Evolutionary conservation across 169 alveolate genomes (phyloP), one percentile per base, ranked within the genome.

Genomic region (Plasmodium ovale): DNA sequence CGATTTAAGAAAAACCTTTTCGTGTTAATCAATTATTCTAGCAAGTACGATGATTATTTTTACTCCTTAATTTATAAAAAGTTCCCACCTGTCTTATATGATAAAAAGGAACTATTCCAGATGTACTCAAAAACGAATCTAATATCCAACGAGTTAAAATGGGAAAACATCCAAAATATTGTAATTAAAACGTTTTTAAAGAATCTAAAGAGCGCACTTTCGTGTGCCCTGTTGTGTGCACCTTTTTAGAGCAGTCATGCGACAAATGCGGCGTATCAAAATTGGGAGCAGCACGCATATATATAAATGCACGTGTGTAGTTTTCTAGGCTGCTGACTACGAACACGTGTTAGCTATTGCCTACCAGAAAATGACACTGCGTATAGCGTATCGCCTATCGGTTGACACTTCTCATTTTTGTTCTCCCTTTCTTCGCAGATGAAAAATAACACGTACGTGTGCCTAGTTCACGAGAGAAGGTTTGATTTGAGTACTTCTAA

Each of bases 381-480:
- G 5, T 53, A 12, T 53, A 10, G 64, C 1, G 9, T 5, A 1
- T 7, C 21, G 29, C 6, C 64, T 53, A 10, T 42, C 53, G 29
- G 14, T 53, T 14, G 19, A 10, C 29, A 25, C 1, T 62, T 31
- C 1, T 21, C 16, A 29, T 73, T 47, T 35, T 21, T 0, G 5
- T 14, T 58, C 51, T 10, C 31, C 35, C 39, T 25, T 2, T 37
- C 14, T 37, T 58, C 1, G 2, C 33, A 82, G 90, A 82, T 82
- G 90, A 82, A 82, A 53, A 64, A 65, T 5, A 82, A 82, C n/a
- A 82, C 90, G 6, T 82, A 82, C 54, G 84, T 67, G 9, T 82
- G 90, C 65, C n/a, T 82, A 9, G 70, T 82, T 19, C 90, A 82
- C 64, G 90, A 82, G 42, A 82, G 58, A 65, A n/a, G 90, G 25